A percentile compares a stretch with the other conserved stretches of the same genome.
phyloP scores from a whole-genome alignment of 495 filamentous ascomycete genomes.

The Podospora pseudoanserina region DNA sequence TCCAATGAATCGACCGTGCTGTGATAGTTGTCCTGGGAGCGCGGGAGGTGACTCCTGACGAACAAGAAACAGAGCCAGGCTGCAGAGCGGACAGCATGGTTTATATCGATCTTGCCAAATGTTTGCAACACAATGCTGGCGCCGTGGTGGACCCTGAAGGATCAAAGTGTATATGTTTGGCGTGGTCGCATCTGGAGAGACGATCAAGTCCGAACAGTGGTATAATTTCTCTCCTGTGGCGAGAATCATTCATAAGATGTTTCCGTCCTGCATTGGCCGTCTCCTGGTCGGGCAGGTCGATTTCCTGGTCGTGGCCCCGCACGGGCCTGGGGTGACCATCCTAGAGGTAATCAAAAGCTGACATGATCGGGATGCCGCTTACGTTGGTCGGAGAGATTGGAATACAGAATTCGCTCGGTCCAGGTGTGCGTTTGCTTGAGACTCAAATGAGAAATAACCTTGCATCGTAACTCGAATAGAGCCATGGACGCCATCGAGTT shows the following conservation, averaged over 20 bases:
- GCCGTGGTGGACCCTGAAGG: background rate
- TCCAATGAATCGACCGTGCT: background rate
- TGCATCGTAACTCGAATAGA: background rate
- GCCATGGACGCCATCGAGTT: too few relatives aligned
- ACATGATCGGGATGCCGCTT: background rate
- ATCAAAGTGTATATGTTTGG: background rate
- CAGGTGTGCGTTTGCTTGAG: background rate
- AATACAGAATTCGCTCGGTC: background rate
- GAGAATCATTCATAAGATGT: conserved; percentile 7
- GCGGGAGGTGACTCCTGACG: background rate
- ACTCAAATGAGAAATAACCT: background rate
- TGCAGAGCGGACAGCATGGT: background rate
- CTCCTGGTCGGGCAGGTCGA: background rate
- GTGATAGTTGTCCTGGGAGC: background rate
- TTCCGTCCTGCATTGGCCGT: background rate
- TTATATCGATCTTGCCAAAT: background rate
- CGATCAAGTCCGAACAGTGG: background rate
- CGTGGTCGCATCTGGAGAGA: background rate
- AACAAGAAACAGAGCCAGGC: background rate
- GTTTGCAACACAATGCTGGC: background rate
- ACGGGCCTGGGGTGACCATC: background rate
- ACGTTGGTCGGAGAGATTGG: background rate
- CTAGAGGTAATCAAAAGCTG: background rate
- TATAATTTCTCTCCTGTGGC: background rate
- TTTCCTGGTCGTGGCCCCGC: background rate